Conservation (phyloP, 768 basidiomycete genomes). For the Hydnum rufescens region DNA sequence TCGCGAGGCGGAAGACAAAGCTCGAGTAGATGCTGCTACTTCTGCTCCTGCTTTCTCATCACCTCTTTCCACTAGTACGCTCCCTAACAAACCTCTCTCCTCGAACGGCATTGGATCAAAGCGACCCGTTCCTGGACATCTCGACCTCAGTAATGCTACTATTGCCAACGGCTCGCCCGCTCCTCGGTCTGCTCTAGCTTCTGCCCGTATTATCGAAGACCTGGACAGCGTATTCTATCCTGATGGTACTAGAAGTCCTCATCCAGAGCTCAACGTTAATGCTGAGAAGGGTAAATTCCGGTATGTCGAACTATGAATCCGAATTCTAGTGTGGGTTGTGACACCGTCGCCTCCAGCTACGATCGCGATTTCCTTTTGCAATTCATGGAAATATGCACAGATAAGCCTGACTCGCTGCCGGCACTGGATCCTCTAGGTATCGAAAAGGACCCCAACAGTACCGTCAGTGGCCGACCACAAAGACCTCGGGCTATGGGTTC, state of each 20-base stretch:
- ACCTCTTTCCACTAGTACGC: constrained; percentile 6
- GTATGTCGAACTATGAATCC: constrained; percentile 21
- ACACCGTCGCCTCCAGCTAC: constrained; percentile 34
- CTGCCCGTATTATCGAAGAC: constrained; percentile 73
- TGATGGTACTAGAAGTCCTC: constrained; percentile 55
- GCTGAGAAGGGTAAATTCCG: constrained; percentile 79
- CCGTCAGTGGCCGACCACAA: constrained; percentile 24
- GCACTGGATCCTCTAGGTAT: constrained; percentile 82
- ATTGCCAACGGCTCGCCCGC: constrained; percentile 24
- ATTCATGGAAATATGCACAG: constrained; percentile 87
- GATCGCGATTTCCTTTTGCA: constrained; percentile 95
- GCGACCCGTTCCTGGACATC: constrained; percentile 44
- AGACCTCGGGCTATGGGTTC: not conserved
- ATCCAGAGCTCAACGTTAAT: constrained; percentile 77
- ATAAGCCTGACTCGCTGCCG: constrained; percentile 81
- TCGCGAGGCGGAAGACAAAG: not conserved
- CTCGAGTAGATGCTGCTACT: not conserved
- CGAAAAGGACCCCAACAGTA: constrained; percentile 46
- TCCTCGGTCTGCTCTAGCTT: constrained; percentile 44
- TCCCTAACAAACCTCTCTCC: no score
- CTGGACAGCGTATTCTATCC: constrained; percentile 30
- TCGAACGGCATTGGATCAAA: constrained; percentile 15
- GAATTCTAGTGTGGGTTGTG: not conserved
- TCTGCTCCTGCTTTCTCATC: constrained; percentile 21
- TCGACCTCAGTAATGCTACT: constrained; percentile 43